Evolutionary conservation across 495 filamentous ascomycete genomes (phyloP).

Genomic region (Jackrogersella multiformis): DNA sequence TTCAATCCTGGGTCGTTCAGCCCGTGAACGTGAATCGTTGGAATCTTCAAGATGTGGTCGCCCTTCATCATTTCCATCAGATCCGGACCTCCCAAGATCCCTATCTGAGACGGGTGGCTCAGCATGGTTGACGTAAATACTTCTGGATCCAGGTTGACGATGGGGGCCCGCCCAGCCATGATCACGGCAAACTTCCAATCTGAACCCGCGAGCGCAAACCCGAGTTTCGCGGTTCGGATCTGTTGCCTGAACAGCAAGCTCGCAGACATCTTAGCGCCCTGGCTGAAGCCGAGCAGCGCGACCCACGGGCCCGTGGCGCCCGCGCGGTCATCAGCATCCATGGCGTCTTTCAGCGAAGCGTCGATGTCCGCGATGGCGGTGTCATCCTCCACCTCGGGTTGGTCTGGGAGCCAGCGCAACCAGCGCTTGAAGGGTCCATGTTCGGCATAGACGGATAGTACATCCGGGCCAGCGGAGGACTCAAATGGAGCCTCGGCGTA

Average conservation of each 20-base stretch:
- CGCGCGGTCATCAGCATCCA: conserved; percentile 45
- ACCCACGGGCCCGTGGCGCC: conserved; percentile 64
- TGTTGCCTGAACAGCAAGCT: conserved; percentile 55
- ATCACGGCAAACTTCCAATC: conserved; percentile 56
- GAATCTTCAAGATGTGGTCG: conserved; percentile 50
- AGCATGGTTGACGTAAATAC: conserved; percentile 39
- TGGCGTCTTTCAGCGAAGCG: conserved; percentile 50
- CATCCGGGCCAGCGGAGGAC: conserved; percentile 59
- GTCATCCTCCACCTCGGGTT: conserved; percentile 53
- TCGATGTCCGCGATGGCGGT: conserved; percentile 43
- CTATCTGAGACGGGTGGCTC: conserved; percentile 32
- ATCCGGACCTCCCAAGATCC: conserved; percentile 26
- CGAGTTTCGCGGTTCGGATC: conserved; percentile 25
- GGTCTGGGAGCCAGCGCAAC: conserved; percentile 64
- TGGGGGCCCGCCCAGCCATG: conserved; percentile 65
- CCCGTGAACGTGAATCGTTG: conserved; percentile 72
- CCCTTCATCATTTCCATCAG: conserved; percentile 42
- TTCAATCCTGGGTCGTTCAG: conserved; percentile 62
- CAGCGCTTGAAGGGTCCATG: conserved; percentile 68
- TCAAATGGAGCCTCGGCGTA: conserved; percentile 68
- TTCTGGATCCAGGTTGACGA: conserved; percentile 57
- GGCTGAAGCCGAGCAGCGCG: conserved; percentile 62
- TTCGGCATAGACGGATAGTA: conserved; percentile 62
- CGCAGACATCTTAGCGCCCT: conserved; percentile 70
- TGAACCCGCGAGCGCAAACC: conserved; percentile 7